phyloP scores from a whole-genome alignment of 2,329 filamentous ascomycete genomes.

The Myrmaecium sp. region DNA sequence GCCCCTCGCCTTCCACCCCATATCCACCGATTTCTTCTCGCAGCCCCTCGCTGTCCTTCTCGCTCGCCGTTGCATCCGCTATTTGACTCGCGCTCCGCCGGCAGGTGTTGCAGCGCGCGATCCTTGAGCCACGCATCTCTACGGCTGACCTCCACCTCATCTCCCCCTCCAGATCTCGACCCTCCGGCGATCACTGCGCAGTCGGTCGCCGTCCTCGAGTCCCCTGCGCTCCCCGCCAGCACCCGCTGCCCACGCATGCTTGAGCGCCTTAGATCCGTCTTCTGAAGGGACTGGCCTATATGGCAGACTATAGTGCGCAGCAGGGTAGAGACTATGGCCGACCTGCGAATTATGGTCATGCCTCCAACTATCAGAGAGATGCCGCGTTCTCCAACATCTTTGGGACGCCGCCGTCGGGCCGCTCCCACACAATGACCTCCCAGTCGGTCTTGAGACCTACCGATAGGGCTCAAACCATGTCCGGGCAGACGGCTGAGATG shows the following conservation, averaged over 20 bases:
- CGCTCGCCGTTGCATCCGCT: too few relatives aligned
- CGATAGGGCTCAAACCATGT: conserved; percentile 60
- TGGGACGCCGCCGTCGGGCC: conserved; percentile 66
- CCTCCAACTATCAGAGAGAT: conserved; percentile 56
- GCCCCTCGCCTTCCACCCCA: conserved; percentile 2
- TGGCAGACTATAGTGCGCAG: conserved; percentile 49
- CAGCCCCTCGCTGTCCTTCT: too few relatives aligned
- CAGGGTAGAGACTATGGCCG: conserved; percentile 42
- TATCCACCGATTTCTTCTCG: too few relatives aligned
- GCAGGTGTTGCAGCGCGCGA: too few relatives aligned
- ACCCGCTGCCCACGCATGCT: conserved; percentile 4
- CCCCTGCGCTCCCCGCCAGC: conserved; percentile 3
- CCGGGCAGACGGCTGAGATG: conserved; percentile 26
- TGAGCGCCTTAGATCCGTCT: conserved; percentile 4
- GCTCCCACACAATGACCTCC: conserved; percentile 90
- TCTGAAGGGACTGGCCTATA: conserved; percentile 16
- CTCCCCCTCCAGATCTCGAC: neutral
- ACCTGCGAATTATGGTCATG: conserved; percentile 33
- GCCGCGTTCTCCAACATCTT: conserved; percentile 95
- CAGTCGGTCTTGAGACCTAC: conserved; percentile 44
- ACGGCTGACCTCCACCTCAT: neutral
- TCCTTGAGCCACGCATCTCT: too few relatives aligned
- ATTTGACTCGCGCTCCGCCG: too few relatives aligned
- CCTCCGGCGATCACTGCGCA: neutral
- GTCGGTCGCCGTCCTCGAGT: conserved; percentile 2